phyloP scores from a whole-genome alignment of 2,329 filamentous ascomycete genomes.

The Ophiosphaerella korrae region DNA sequence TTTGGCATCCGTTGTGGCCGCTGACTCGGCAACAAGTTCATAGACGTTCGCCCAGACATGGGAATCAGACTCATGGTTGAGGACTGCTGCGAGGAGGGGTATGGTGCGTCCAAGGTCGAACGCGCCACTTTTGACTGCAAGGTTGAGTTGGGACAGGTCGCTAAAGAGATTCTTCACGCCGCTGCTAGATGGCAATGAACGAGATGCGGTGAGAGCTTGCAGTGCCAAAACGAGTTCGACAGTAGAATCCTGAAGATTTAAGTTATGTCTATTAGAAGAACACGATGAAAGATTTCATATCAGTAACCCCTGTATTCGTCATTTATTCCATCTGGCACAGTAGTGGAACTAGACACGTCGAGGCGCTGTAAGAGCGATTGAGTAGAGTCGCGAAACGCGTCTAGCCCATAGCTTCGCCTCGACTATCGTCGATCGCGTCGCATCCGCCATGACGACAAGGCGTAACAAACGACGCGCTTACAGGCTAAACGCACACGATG shows the following conservation, averaged over 20 bases:
- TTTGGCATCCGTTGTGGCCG: background rate
- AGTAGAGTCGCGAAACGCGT: conserved; percentile 11
- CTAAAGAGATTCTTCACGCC: conserved; percentile 9
- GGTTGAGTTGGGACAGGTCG: conserved; percentile 2
- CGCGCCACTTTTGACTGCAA: conserved; percentile 10
- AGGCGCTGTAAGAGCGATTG: conserved; percentile 1
- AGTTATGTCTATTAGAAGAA: background rate
- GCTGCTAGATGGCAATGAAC: conserved; percentile 7
- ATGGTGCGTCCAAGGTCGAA: conserved; percentile 11
- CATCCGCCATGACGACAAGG: background rate
- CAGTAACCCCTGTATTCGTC: background rate
- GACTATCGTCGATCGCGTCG: background rate
- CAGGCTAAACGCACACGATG: background rate
- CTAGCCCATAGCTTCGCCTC: conserved; percentile 24
- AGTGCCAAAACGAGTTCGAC: background rate
- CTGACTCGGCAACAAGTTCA: conserved; percentile 37
- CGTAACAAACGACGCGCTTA: background rate
- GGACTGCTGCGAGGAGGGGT: conserved; percentile 10
- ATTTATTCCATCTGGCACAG: background rate
- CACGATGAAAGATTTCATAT: background rate
- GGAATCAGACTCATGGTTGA: conserved; percentile 11
- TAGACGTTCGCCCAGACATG: conserved; percentile 39
- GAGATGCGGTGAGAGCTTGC: background rate
- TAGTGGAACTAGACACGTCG: background rate
- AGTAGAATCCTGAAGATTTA: background rate